Evolutionary conservation across 805 yeast genomes (phyloP), one percentile per base, ranked within the genome.

Genomic region (Starmerella khaoyaiensis): DNA sequence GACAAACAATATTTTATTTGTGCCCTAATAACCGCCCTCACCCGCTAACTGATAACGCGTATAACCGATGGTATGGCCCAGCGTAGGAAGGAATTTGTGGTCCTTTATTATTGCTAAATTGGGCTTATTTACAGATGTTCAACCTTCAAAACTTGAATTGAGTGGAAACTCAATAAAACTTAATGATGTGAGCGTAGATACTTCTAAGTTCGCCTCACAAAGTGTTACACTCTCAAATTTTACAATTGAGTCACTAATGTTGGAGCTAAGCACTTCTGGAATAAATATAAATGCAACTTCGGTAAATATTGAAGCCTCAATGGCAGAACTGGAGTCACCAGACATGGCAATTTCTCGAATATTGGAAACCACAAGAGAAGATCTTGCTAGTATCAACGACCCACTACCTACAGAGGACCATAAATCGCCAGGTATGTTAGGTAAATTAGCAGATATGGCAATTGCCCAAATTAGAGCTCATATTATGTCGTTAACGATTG

Each of bases 41-140:
- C n/a, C n/a, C n/a, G n/a, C n/a, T n/a, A n/a, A n/a, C n/a, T n/a
- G n/a, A n/a, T n/a, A n/a, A n/a, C n/a, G n/a, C n/a, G n/a, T n/a
- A n/a, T n/a, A n/a, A n/a, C n/a, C n/a, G 35, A 51, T 52, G 54
- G 44, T 37, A 12, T 47, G 51, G 50, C 49, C 47, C 55, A 80
- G 79, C 57, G 65, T 86, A 28, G 94, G 84, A 52, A 79, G 80
- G 59, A 65, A 93, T 49, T 68, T 84, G 26, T 69, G 86, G 29
- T 72, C 79, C 29, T 83, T 82, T 56, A 72, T 84, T 4, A 67
- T 86, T 19, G 81, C 79, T 54, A 87, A 82, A 57, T 69, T 84
- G 30, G 74, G 86, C 12, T 60, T 86, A 28, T 81, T 86, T 52
- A 79, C 94, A 1, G 79, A 77, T 47, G 69, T 84, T 17, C 93